Conservation (phyloP, 192 early-diverging fungal species). For the Lobosporangium transversale region DNA sequence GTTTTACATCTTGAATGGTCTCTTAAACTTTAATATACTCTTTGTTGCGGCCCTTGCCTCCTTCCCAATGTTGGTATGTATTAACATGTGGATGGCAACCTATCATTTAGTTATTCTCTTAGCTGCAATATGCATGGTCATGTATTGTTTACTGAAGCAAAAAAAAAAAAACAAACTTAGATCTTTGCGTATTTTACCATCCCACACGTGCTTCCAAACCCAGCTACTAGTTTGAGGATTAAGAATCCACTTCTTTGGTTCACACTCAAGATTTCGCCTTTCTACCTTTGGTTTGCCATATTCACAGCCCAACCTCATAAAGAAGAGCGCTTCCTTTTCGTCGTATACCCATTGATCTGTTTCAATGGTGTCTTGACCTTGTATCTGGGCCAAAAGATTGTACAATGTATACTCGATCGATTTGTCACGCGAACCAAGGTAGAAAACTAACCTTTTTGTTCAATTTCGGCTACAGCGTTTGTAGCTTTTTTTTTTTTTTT, state of each 20-base stretch:
- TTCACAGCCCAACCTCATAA: slow-evolving; percentile 95
- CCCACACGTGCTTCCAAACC: slow-evolving; percentile 51
- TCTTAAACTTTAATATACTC: slow-evolving; percentile 90
- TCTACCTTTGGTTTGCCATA: slow-evolving; percentile 79
- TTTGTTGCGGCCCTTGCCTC: slow-evolving; percentile 77
- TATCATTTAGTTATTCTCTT: no score
- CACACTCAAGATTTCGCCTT: slow-evolving; percentile 68
- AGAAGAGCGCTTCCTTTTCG: slow-evolving; percentile 95
- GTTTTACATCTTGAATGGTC: slow-evolving; percentile 91
- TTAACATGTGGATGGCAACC: no score
- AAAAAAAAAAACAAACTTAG: slow-evolving; percentile 24
- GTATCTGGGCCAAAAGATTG: slow-evolving; percentile 56
- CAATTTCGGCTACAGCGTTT: no score
- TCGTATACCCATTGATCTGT: slow-evolving; percentile 89
- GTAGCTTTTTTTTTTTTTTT: no score
- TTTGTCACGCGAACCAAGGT: slow-evolving; percentile 48
- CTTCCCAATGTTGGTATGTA: slow-evolving; percentile 67
- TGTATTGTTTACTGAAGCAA: no score
- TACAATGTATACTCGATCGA: slow-evolving; percentile 55
- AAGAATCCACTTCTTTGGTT: slow-evolving; percentile 59
- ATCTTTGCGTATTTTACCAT: slow-evolving; percentile 55
- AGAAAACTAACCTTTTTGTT: not conserved
- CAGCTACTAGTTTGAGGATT: slow-evolving; percentile 26
- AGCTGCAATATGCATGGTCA: no score
- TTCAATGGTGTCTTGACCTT: slow-evolving; percentile 79